Percentiles rank a stretch among this genome's conserved stretches.
Evolutionary conservation across 2,329 filamentous ascomycete genomes (phyloP).

Genomic region (Neonectria hederae): DNA sequence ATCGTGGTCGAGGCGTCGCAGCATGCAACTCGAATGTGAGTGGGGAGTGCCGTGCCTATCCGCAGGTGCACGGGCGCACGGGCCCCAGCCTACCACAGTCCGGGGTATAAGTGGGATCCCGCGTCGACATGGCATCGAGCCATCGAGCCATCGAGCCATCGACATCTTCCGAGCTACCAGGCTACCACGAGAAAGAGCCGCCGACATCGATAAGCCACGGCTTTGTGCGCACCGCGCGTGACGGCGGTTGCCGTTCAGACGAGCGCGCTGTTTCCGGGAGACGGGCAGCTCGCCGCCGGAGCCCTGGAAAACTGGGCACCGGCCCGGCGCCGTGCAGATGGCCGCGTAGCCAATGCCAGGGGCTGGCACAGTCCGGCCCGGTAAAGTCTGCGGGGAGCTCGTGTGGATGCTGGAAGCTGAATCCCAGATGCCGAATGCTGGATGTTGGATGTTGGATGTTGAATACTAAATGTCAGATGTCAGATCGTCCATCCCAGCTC

Average conservation of each 20-base stretch:
- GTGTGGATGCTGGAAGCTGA: slow-evolving; percentile 1
- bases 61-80: slow-evolving; percentile 32
- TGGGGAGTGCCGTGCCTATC: slow-evolving; percentile 25
- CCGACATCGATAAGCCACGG: slow-evolving; percentile 28
- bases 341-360: slow-evolving; percentile 11
- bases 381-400: slow-evolving; percentile 10
- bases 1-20: slow-evolving; percentile 24
- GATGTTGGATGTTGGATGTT: not conserved
- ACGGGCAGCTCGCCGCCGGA: slow-evolving; percentile 14
- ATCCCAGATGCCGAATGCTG: slow-evolving; percentile 3
- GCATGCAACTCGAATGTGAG: slow-evolving; percentile 15
- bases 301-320: slow-evolving; percentile 23
- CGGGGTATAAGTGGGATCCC: slow-evolving; percentile 27
- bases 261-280: slow-evolving; percentile 8
- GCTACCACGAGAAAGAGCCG: slow-evolving; percentile 33
- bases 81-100: slow-evolving; percentile 20
- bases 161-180: slow-evolving; percentile 20
- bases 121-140: slow-evolving; percentile 13
- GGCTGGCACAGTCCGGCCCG: slow-evolving; percentile 28
- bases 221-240: slow-evolving; percentile 22
- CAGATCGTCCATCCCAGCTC: slow-evolving; percentile 21
- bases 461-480: slow-evolving; percentile 9
- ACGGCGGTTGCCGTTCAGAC: slow-evolving; percentile 29
- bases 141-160: slow-evolving; percentile 16
- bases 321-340: slow-evolving; percentile 34